These are phyloP conservation scores for Ophiostoma himal-ulmi DNA, from an alignment of 2,329 filamentous ascomycete species.

Conservation along the genomic window DNA sequence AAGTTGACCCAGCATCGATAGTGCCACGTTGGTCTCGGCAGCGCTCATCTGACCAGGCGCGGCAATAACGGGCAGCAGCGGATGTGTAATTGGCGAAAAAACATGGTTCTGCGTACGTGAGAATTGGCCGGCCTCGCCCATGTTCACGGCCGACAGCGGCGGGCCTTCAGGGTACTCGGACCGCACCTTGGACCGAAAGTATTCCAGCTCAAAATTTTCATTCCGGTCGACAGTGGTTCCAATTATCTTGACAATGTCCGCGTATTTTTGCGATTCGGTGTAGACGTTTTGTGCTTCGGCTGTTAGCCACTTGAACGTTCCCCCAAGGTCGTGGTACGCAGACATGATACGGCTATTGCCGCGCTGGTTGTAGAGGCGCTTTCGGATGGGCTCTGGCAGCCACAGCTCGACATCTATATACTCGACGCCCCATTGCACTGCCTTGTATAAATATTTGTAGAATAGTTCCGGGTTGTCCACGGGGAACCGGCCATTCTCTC, in stretches of 20 bases:
- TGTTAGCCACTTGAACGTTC: constrained; percentile 77
- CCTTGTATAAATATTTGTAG: constrained; percentile 73
- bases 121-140: constrained; percentile 80
- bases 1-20: constrained; percentile 73
- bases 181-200: constrained; percentile 74
- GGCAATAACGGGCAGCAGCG: constrained; percentile 74
- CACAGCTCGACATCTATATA: constrained; percentile 87
- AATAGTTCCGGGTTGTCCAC: constrained; percentile 73
- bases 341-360: constrained; percentile 82
- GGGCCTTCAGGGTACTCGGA: constrained; percentile 62
- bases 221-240: constrained; percentile 73
- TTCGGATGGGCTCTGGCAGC: constrained; percentile 71
- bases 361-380: constrained; percentile 59
- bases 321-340: constrained; percentile 86
- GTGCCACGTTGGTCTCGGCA: constrained; percentile 74
- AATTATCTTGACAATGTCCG: constrained; percentile 89
- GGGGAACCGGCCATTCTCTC: constrained; percentile 77
- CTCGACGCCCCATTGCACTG: constrained; percentile 83
- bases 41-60: constrained; percentile 81
- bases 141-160: constrained; percentile 77
- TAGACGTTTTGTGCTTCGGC: constrained; percentile 66
- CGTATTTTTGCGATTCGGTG: constrained; percentile 63
- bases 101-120: constrained; percentile 79
- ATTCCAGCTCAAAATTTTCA: constrained; percentile 85
- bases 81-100: constrained; percentile 83